Evolutionary conservation across 768 basidiomycete genomes (phyloP), one percentile per base, ranked within the genome.

Genomic region (Hypsizygus marmoreus): DNA sequence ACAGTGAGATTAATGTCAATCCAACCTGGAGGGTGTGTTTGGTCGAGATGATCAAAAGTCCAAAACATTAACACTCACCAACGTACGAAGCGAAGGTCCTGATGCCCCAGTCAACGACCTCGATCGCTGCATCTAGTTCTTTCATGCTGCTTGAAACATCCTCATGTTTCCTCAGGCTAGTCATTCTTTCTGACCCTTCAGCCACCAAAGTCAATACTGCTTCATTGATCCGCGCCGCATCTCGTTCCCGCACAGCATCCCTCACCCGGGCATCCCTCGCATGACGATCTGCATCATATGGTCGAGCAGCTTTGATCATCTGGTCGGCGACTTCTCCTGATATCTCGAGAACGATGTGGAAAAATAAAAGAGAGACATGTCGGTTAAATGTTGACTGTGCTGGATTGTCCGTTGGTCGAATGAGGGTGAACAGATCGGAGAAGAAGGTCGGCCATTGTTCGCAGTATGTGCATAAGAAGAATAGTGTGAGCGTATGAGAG

Each of bases 301-400:
- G 64, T 40, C 95, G 76, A 11, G 94, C 95, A 39, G 89, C 79
- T 68, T 95, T 93, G 58, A 98, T 82, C 51, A 92, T 82, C 58
- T 91, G 88, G 70, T 99, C 97, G 39, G 92, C 92, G n/a, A 98
- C 89, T 66, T 99, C 97, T 10, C 90, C 89, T 0, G 94, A 95
- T 43, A 98, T 95, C 65, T 99, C 97, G 48, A 89, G 82, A 33
- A 99, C 76, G 55, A 97, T 76, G 59, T 90, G 93, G 64, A 98
- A 90, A 64, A 97, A 84, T 47, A 99, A 79, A 22, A 94, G 76
- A 16, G 88, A 88, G 24, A 95, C 80, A 59, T 95, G 89, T 33
- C 81, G 81, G 63, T 95, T 95, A 69, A 87, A 83, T 19, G 79
- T 73, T 30, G 79, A 70, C 52, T 75, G 70, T 11, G 79, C 73